phyloP scores from a whole-genome alignment of 768 basidiomycete genomes.

The Agrocybe praecox region DNA sequence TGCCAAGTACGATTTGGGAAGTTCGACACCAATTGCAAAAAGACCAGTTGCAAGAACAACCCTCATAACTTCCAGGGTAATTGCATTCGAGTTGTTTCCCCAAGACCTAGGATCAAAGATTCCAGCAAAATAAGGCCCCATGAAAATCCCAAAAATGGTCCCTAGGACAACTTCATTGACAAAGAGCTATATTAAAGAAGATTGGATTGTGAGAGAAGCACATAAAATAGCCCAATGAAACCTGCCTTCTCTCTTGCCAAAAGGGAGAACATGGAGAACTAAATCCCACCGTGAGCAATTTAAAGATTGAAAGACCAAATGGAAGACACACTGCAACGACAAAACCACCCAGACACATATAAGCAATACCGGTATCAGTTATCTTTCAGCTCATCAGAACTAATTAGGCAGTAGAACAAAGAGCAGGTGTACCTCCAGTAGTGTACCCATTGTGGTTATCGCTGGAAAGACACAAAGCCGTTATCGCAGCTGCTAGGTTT shows the following conservation, averaged over 20 bases:
- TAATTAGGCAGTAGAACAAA: conserved; percentile 1
- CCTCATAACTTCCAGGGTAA: conserved; percentile 85
- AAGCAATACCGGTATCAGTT: conserved; percentile 54
- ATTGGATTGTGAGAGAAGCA: background rate
- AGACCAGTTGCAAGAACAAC: conserved; percentile 89
- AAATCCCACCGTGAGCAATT: background rate
- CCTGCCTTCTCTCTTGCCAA: conserved; percentile 79
- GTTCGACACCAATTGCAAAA: conserved; percentile 94
- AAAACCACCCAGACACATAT: conserved; percentile 63
- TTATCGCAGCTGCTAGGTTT: too few species aligned
- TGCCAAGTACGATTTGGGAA: conserved; percentile 83
- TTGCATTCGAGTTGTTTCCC: conserved; percentile 50
- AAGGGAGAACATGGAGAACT: conserved; percentile 87
- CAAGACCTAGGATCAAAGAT: conserved; percentile 81
- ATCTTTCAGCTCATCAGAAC: conserved; percentile 38
- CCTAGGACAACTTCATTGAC: conserved; percentile 95
- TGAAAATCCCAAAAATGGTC: conserved; percentile 64
- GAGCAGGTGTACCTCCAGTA: conserved; percentile 36
- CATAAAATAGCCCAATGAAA: background rate
- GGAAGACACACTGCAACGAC: conserved; percentile 36
- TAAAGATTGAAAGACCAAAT: background rate
- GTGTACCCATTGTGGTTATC: conserved; percentile 10
- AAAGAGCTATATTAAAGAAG: conserved; percentile 54
- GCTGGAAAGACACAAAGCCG: too few species aligned
- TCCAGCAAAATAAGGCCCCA: conserved; percentile 73